A percentile compares a stretch with the other conserved stretches of the same genome.
Evolutionary conservation across 2,329 filamentous ascomycete species (phyloP).

Genomic region (Apiospora pterosperma): DNA sequence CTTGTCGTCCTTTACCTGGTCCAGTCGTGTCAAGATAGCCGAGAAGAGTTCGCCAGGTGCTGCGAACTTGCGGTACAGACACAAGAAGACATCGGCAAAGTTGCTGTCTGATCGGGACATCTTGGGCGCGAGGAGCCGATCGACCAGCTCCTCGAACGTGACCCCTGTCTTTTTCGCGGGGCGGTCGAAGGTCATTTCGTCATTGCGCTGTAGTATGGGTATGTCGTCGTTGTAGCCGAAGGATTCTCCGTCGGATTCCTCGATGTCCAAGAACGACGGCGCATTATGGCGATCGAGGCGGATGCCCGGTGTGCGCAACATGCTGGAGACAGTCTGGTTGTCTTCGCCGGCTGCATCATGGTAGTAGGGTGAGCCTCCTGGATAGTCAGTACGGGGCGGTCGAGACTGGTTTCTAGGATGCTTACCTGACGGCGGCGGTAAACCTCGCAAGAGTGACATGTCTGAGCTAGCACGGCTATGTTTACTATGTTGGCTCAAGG

Average conservation of each 20-base stretch:
- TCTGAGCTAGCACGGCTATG: conserved; percentile 72
- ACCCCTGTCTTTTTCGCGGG: conserved; percentile 50
- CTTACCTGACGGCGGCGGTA: conserved; percentile 44
- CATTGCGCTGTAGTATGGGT: conserved; percentile 62
- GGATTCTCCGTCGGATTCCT: conserved; percentile 68
- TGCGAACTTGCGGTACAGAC: conserved; percentile 90
- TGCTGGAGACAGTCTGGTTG: conserved; percentile 43
- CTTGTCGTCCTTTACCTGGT: conserved; percentile 64
- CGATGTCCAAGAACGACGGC: conserved; percentile 63
- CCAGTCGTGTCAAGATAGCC: conserved; percentile 73
- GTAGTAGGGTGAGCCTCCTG: conserved; percentile 28
- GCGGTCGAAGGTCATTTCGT: conserved; percentile 57
- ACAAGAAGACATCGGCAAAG: conserved; percentile 85
- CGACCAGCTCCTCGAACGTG: conserved; percentile 71
- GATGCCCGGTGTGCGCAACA: conserved; percentile 50
- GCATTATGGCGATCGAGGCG: conserved; percentile 43
- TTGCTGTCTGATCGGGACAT: conserved; percentile 86
- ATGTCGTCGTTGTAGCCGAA: conserved; percentile 64
- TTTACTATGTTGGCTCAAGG: conserved; percentile 59
- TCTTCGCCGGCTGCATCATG: conserved; percentile 43
- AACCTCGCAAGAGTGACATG: conserved; percentile 56
- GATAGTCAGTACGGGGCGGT: conserved; percentile 46
- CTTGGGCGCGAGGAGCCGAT: conserved; percentile 78
- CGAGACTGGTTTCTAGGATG: conserved; percentile 39
- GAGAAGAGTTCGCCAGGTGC: conserved; percentile 75